Base-by-base conservation (phyloP, 169 alveolate genomes). In the Babesia ovis region DNA sequence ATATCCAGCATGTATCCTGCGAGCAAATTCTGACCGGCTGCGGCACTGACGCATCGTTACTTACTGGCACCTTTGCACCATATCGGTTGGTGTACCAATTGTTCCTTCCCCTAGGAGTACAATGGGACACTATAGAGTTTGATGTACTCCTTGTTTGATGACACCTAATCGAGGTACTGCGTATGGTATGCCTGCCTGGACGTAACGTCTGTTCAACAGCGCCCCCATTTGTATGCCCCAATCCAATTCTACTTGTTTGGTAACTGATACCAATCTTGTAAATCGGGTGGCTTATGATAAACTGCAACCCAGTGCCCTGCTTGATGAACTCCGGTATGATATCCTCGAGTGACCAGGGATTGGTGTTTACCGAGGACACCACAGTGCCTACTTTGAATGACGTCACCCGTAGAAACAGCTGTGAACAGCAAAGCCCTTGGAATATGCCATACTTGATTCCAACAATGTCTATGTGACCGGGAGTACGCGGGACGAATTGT, bases 391-490 rank as follows among this genome's bases (percentile, higher is more conserved):
- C 64, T 3, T 22, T 23, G 1, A 0, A 8, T 3, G 20, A 1
- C 3, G 54, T 39, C 20, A 37, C 53, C 6, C 41, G 14, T 18
- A 59, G 43, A 29, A 73, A 14, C n/a, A 73, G 48, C 58, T 73
- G 84, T 25, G 12, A 27, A 23, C 75, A 73, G 23, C 25, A 23
- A 16, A 73, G 0, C 0, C 22, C 16, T 0, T 31, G 58, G 5
- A 58, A 48, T 34, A 73, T n/a, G 16, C 25, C 1, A 41, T 59
- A 73, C n/a, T 22, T 61, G 67, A 73, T 42, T 11, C 84, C 84
- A 1, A 61, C 55, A 4, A 73, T 43, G 18, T 55, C 42, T 22
- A 73, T 12, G 14, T 18, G 25, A 4, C 84, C 84, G 8, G 16
- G 29, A 3, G 54, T 48, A n/a, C 67, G 23, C 1, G 62, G 29